Evolutionary conservation across 2,329 filamentous ascomycete genomes (phyloP).

Genomic region (Calonectria henricotiae): DNA sequence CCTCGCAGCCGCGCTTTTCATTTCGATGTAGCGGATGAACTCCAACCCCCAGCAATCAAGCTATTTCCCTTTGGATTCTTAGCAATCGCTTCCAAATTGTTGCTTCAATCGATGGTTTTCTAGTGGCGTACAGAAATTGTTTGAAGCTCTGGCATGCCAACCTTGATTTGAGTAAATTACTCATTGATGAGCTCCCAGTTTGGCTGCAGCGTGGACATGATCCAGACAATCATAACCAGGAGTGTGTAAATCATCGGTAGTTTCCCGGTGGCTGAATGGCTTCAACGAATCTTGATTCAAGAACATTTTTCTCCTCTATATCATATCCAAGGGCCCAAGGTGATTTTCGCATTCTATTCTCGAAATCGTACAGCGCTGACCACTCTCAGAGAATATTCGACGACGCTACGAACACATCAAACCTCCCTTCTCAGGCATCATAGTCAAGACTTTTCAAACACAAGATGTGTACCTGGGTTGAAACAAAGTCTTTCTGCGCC

Average conservation of each 20-base stretch:
- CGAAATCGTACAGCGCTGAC: background rate
- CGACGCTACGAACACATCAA: background rate
- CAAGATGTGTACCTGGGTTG: constrained; percentile 14
- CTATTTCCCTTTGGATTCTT: background rate
- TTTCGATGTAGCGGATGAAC: background rate
- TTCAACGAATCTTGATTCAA: background rate
- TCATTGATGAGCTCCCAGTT: background rate
- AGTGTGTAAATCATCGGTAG: background rate
- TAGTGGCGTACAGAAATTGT: background rate
- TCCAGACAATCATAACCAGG: background rate
- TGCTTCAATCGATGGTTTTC: background rate
- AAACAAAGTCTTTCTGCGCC: background rate
- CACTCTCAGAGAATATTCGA: background rate
- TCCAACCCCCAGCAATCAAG: background rate
- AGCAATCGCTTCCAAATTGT: background rate
- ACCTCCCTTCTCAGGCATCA: background rate
- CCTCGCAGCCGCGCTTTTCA: background rate
- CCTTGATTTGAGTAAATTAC: background rate
- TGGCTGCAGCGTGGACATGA: background rate
- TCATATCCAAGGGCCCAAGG: background rate
- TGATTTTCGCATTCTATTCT: too few relatives aligned
- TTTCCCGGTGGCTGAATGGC: too few relatives aligned
- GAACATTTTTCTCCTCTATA: background rate
- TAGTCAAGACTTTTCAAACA: background rate
- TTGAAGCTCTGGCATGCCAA: background rate